These are phyloP conservation scores for Fremontodendron californicum DNA, from an alignment of 345 rosid genomes.

Conservation along the genomic window DNA sequence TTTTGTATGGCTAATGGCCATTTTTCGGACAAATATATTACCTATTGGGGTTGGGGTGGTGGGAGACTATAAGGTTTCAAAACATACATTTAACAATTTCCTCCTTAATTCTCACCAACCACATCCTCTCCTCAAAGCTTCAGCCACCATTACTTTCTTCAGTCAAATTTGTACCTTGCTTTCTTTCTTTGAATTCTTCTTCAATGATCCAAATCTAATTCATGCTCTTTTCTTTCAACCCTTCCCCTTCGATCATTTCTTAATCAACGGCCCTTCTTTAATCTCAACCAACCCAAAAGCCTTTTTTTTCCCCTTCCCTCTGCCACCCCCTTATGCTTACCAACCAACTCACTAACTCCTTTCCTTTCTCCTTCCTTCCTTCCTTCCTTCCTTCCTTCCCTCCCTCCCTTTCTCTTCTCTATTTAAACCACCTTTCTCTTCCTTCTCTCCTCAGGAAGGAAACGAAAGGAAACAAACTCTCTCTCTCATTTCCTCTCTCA, in stretches of 20 bases:
- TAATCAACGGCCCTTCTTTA: slow-evolving; percentile 16
- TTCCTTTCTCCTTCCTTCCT: not conserved
- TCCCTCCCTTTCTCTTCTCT: not conserved
- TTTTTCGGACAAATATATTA: not conserved
- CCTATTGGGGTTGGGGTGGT: not conserved
- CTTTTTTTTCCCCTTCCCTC: not conserved
- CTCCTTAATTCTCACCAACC: slow-evolving; percentile 19
- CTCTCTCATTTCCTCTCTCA: not conserved
- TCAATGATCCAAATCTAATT: not conserved
- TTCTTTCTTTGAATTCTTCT: not conserved
- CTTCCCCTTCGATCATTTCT: slow-evolving; percentile 7
- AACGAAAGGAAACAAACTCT: not conserved
- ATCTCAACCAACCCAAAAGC: slow-evolving; percentile 24
- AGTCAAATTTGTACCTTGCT: slow-evolving; percentile 14
- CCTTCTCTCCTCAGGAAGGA: slow-evolving; percentile 24
- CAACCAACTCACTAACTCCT: not conserved
- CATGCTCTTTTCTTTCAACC: not conserved
- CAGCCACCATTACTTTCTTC: slow-evolving; percentile 15
- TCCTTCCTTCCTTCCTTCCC: not conserved
- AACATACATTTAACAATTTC: not conserved
- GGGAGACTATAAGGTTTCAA: not conserved
- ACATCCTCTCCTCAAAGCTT: not conserved
- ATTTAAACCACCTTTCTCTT: not conserved
- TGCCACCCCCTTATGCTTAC: slow-evolving; percentile 21
- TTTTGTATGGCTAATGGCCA: too few relatives aligned